phyloP scores from a whole-genome alignment of 192 early-diverging fungal genomes.

The Gonapodya prolifera region DNA sequence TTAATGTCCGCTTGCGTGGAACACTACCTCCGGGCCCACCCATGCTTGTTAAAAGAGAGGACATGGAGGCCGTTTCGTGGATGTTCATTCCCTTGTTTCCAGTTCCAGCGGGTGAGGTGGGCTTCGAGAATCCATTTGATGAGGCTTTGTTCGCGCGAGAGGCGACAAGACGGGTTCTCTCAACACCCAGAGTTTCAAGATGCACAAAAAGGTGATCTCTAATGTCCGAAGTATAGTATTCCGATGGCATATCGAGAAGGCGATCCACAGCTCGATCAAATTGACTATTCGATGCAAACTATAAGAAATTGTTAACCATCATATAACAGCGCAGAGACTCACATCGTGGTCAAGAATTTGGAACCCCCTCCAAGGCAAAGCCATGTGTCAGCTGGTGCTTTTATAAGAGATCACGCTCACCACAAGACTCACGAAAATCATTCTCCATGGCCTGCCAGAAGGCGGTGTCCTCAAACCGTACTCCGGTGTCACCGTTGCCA shows the following conservation, averaged over 20 bases:
- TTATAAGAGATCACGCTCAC: not conserved
- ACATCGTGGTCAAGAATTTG: not conserved
- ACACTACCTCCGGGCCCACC: not conserved
- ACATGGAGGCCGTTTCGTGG: not conserved
- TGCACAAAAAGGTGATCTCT: not conserved
- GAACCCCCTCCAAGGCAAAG: not conserved
- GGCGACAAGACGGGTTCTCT: not conserved
- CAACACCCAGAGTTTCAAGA: not conserved
- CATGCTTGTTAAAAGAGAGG: not conserved
- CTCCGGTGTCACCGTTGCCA: not conserved
- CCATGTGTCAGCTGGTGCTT: too few species aligned
- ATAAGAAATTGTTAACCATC: not conserved
- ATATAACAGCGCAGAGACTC: not conserved
- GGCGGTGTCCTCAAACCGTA: not conserved
- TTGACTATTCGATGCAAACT: not conserved
- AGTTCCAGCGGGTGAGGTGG: not conserved
- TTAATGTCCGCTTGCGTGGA: not conserved
- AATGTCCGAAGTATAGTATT: not conserved
- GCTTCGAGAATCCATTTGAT: not conserved
- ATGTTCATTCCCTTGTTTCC: not conserved
- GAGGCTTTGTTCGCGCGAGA: not conserved
- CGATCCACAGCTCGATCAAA: not conserved
- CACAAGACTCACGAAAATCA: not conserved
- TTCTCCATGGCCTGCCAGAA: not conserved
- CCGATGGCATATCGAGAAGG: not conserved